phyloP scores from a whole-genome alignment of 1,284 basidiomycete genomes.

The Thelephora terrestris region DNA sequence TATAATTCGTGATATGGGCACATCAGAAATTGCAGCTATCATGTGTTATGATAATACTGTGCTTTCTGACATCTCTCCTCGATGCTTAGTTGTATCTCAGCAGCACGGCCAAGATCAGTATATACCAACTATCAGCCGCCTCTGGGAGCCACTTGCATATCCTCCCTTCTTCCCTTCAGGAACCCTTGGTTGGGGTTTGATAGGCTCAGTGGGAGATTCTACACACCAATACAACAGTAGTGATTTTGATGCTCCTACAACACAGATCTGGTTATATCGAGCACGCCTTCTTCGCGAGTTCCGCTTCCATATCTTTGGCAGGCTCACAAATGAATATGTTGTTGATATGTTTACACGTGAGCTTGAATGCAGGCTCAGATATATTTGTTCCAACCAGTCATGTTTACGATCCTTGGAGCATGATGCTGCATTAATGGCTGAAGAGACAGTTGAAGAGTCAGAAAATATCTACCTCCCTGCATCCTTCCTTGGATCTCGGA shows the following conservation, averaged over 20 bases:
- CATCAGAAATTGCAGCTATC: constrained; percentile 20
- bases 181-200: constrained; percentile 24
- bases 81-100: constrained; percentile 11
- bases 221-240: neutral
- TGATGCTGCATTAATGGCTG: constrained; percentile 16
- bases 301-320: constrained; percentile 24
- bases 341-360: constrained; percentile 28
- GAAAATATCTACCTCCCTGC: constrained; percentile 24
- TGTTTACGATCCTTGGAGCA: constrained; percentile 3
- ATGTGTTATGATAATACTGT: constrained; percentile 20
- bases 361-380: constrained; percentile 20
- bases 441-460: constrained; percentile 6
- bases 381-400: constrained; percentile 23
- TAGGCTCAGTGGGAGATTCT: neutral
- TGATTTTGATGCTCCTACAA: constrained; percentile 8
- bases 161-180: constrained; percentile 26
- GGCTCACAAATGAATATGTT: constrained; percentile 25
- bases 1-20: constrained; percentile 14
- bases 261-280: constrained; percentile 19
- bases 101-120: constrained; percentile 5
- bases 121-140: constrained; percentile 19
- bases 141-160: constrained; percentile 27
- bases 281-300: constrained; percentile 17
- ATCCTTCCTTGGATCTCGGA: constrained; percentile 23
- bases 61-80: constrained; percentile 7